Evolutionary conservation across 2,329 filamentous ascomycete species (phyloP), one percentile per base, ranked within the genome.

Genomic region (Alternaria dauci): DNA sequence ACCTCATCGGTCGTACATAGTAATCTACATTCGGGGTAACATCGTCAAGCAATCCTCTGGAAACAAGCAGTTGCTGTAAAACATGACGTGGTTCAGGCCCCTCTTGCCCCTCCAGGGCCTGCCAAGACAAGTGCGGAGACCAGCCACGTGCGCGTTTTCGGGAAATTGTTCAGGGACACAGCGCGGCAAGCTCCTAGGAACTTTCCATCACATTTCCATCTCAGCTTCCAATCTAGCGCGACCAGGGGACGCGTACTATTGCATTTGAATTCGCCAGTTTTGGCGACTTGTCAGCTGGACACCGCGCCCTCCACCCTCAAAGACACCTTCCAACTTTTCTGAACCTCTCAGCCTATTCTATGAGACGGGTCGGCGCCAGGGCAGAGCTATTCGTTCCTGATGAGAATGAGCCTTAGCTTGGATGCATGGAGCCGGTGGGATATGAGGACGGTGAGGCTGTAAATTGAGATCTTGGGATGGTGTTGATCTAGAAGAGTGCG

Each of bases 21-120:
- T 38, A 38, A 60, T 28, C 63, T 66, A 63, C 57, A 54, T 66
- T 62, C 43, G 50, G 66, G 60, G 68, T 73, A 72, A 73, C 65
- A 68, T 71, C 52, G 59, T 46, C 12, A 51, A 30, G 41, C 30
- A 43, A 52, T 52, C 41, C 48, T 55, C 42, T 25, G 26, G 52
- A 5, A 38, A 39, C 8, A 34, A 36, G 23, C 25, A 5, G 47
- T 53, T 23, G 55, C 20, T 20, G 28, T 52, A 3, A 16, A 16
- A 9, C 52, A 67, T 70, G 67, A 70, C 68, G 67, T 70, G n/a
- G 16, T 28, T 26, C 6, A 20, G 25, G 20, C 53, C 59, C 67
- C 66, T 58, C 66, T 59, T 67, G 61, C 62, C 48, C 28, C 43
- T 57, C 43, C 28, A 48, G 62, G 59, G 9, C 61, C 55, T 68